Conservation (phyloP, 2,329 filamentous ascomycete genomes). For the Monilinia fructigena region DNA sequence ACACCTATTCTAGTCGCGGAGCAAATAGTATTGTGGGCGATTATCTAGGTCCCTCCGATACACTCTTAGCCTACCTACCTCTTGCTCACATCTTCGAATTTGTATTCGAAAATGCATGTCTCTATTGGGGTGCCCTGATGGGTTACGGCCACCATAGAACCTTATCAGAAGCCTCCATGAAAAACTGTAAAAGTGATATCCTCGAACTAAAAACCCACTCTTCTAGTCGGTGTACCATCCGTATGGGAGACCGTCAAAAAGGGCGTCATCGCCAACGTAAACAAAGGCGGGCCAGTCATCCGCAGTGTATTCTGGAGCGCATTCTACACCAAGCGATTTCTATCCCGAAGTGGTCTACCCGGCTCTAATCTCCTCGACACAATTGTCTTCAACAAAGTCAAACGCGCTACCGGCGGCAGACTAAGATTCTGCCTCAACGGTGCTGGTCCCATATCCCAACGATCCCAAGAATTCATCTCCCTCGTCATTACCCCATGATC, state of each 20-base stretch:
- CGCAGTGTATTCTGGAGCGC: conserved; percentile 74
- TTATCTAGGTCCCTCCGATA: conserved; percentile 74
- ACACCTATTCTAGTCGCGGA: conserved; percentile 59
- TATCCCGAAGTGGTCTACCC: conserved; percentile 53
- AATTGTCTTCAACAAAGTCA: conserved; percentile 86
- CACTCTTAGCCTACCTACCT: conserved; percentile 85
- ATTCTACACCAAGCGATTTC: conserved; percentile 50
- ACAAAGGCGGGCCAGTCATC: conserved; percentile 62
- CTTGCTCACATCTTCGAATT: conserved; percentile 96
- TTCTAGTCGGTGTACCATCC: conserved; percentile 91
- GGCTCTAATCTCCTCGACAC: conserved; percentile 70
- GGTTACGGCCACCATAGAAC: conserved; percentile 92
- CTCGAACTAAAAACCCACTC: conserved; percentile 83
- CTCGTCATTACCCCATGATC: conserved; percentile 88
- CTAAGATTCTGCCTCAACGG: conserved; percentile 91
- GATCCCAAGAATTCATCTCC: conserved; percentile 86
- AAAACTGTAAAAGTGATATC: conserved; percentile 91
- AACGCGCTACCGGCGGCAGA: conserved; percentile 80
- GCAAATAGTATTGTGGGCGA: conserved; percentile 75
- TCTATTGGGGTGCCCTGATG: conserved; percentile 88
- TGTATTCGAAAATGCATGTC: conserved; percentile 85
- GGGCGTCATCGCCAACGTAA: conserved; percentile 71
- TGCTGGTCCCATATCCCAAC: conserved; percentile 80
- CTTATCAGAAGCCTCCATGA: conserved; percentile 79
- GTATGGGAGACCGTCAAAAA: conserved; percentile 98